A percentile compares a stretch with the other conserved stretches of the same genome.
Conservation (phyloP, 2,329 filamentous ascomycete species). For the Aspergillus aculeatinus region DNA sequence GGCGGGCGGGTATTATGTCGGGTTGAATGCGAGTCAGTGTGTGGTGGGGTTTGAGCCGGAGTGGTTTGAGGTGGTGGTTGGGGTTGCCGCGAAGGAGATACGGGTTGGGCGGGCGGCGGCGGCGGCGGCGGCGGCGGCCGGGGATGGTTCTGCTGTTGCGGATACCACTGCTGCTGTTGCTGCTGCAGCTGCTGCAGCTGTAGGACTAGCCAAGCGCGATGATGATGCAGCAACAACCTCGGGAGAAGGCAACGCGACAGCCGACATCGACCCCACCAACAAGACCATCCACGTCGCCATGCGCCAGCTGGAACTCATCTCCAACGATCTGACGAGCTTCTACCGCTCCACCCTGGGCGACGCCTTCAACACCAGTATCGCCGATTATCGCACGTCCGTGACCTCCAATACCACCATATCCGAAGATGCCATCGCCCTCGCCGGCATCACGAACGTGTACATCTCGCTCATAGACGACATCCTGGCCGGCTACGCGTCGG, state of each 20-base stretch:
- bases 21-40: neutral
- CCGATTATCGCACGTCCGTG: neutral
- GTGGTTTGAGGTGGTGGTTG: neutral
- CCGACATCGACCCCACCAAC: neutral
- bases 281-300: slow-evolving; percentile 1
- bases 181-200: too few species aligned
- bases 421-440: neutral
- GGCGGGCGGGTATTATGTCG: neutral
- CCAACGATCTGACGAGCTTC: slow-evolving; percentile 1
- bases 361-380: neutral
- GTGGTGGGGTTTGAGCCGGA: neutral
- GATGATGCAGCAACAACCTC: neutral
- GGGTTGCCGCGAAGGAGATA: neutral
- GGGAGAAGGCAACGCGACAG: too few species aligned
- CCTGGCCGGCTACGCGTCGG: neutral
- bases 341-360: neutral
- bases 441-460: neutral
- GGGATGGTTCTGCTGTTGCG: too few species aligned
- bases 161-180: too few species aligned
- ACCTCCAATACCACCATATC: neutral
- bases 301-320: neutral
- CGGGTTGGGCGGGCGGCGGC: too few species aligned
- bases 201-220: too few species aligned
- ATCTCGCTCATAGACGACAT: slow-evolving; percentile 3
- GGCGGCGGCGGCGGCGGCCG: too few species aligned